Evolutionary conservation across 1,139 yeast genomes (phyloP).

Genomic region (Saccharomyces hybrid): DNA sequence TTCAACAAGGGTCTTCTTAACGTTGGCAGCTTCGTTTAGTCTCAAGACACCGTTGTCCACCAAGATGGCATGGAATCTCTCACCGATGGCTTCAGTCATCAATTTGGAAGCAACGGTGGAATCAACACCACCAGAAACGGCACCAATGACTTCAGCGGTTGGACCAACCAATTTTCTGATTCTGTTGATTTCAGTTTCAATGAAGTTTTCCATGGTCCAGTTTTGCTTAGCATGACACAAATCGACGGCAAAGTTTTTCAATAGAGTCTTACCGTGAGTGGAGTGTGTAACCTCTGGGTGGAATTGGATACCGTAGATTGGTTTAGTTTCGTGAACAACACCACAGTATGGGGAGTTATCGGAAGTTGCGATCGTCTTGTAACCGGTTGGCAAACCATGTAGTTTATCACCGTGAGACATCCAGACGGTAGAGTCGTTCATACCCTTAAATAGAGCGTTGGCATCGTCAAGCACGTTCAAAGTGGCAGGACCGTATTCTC

Average conservation of each 20-base stretch:
- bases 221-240: slow-evolving; percentile 81
- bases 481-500: slow-evolving; percentile 97
- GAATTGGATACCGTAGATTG: slow-evolving; percentile 92
- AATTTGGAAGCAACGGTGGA: slow-evolving; percentile 98
- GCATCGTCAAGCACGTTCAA: slow-evolving; percentile 61
- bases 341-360: slow-evolving; percentile 95
- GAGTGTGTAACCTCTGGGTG: slow-evolving; percentile 99
- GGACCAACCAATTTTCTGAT: slow-evolving; percentile 90
- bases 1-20: slow-evolving; percentile 79
- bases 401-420: slow-evolving; percentile 99
- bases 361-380: slow-evolving; percentile 82
- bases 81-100: slow-evolving; percentile 97
- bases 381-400: slow-evolving; percentile 82
- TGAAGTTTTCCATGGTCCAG: slow-evolving; percentile 98
- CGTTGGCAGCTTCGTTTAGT: slow-evolving; percentile 81
- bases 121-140: slow-evolving; percentile 99
- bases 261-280: slow-evolving; percentile 74
- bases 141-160: slow-evolving; percentile 97
- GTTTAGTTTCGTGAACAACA: slow-evolving; percentile 64
- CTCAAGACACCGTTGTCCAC: slow-evolving; percentile 98
- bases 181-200: slow-evolving; percentile 91
- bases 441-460: slow-evolving; percentile 74
- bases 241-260: slow-evolving; percentile 85
- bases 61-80: slow-evolving; percentile 94
- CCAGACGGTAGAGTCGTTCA: slow-evolving; percentile 90